phyloP scores from a whole-genome alignment of 2,329 filamentous ascomycete genomes.

The Sclerotinia nivalis region DNA sequence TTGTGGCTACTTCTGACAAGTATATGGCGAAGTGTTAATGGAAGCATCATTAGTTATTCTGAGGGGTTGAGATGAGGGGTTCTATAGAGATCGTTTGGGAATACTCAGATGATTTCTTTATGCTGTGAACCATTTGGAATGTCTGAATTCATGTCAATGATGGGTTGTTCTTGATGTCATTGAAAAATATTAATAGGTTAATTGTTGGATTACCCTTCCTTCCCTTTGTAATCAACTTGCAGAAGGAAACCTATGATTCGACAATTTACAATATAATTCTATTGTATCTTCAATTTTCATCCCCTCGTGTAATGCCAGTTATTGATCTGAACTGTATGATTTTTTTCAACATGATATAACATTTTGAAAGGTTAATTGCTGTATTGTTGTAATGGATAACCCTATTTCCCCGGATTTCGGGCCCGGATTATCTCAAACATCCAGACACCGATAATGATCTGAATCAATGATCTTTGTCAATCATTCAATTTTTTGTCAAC shows the following conservation, averaged over 20 bases:
- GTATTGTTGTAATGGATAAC: not conserved
- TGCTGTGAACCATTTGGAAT: not conserved
- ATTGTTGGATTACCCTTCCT: not conserved
- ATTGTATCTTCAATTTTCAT: not conserved
- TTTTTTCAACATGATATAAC: not conserved
- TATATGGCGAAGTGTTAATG: not conserved
- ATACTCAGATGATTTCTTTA: not conserved
- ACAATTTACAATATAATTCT: not conserved
- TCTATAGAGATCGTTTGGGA: not conserved
- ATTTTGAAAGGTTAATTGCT: not conserved
- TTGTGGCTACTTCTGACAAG: not conserved
- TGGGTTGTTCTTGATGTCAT: slow-evolving; percentile 18
- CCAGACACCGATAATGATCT: slow-evolving; percentile 6
- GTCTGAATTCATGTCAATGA: not conserved
- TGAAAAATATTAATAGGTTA: not conserved
- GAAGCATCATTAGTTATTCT: not conserved
- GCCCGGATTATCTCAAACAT: slow-evolving; percentile 13
- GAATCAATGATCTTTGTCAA: not conserved
- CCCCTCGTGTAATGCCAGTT: not conserved
- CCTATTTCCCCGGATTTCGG: slow-evolving; percentile 17
- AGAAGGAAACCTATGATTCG: not conserved
- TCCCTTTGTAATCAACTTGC: slow-evolving; percentile 26
- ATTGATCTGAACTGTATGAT: not conserved
- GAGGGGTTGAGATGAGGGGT: not conserved
- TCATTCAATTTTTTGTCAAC: slow-evolving; percentile 1